Evolutionary conservation across 2,329 filamentous ascomycete genomes (phyloP), one percentile per base, ranked within the genome.

Genomic region (Epichloe amarillans): DNA sequence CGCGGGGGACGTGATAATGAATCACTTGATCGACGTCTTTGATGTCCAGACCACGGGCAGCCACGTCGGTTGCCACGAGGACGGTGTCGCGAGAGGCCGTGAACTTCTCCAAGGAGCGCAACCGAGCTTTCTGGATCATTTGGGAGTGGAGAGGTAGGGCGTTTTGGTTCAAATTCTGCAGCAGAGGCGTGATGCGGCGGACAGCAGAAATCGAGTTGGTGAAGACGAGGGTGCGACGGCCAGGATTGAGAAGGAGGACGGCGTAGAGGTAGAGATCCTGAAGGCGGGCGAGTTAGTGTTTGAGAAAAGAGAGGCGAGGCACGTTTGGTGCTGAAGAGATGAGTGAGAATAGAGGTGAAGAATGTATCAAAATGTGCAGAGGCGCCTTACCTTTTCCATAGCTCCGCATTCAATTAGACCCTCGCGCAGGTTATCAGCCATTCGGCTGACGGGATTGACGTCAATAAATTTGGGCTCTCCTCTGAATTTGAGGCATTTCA

Each of bases 171-270:
- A 98, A 80, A 57, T 87, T 88, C 58, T 91, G 82, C 2, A 98
- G 77, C 62, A 96, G 79, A 0, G 91, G 88, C 0, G 84, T 82
- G 12, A 98, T 73, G 38, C 93, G 87, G 43, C 89, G 84, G 48
- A 95, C 91, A 3, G 91, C 86, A 49, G 86, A 87, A 65, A 98
- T 96, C 43, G 90, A 95, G 70, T 98, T 98, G 30, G 90, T 89
- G 66, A 98, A 98, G 46, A 98, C 82, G 3, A 98, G 74, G 0
- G 88, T 89, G 35, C 90, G 85, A 38, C 83, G 79, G 46, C 83
- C 83, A 1, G 87, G 83, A 62, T 95, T 86, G 51, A 95, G 80
- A 2, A 96, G 76, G 0, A 97, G 75, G 8, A 95, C 74, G 0
- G 89, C 79, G 68, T 98, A 98, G 40, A 97, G 82, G 57, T 91